phyloP scores from a whole-genome alignment of 768 basidiomycete genomes.

The Tulasnella sp. region DNA sequence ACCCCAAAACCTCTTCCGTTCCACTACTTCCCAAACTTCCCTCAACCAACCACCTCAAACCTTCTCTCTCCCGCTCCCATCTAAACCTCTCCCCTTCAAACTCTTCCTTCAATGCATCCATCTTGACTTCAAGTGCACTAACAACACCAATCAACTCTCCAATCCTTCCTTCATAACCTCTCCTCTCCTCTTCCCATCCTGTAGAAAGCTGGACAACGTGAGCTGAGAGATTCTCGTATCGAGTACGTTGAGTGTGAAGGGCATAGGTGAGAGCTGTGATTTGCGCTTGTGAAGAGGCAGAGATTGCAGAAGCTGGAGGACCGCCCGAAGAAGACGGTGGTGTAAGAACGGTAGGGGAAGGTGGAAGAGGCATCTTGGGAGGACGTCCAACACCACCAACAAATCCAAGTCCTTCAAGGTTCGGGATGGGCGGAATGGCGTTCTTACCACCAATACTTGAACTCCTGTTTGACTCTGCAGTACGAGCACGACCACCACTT shows the following conservation, averaged over 20 bases:
- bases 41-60: constrained; percentile 9
- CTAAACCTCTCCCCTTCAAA: constrained; percentile 8
- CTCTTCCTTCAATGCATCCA: neutral
- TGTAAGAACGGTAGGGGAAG: too few relatives aligned
- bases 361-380: neutral
- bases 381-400: too few relatives aligned
- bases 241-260: constrained; percentile 9
- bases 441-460: too few relatives aligned
- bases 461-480: too few relatives aligned
- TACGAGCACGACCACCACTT: too few relatives aligned
- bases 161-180: constrained; percentile 3
- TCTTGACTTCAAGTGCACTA: neutral
- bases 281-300: constrained; percentile 4
- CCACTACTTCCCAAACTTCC: neutral
- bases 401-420: too few relatives aligned
- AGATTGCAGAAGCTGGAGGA: neutral
- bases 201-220: constrained; percentile 4
- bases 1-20: neutral
- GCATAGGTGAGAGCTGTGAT: constrained; percentile 13
- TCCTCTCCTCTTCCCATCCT: neutral
- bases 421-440: too few relatives aligned
- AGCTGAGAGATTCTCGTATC: constrained; percentile 1
- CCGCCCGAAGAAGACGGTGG: too few relatives aligned
- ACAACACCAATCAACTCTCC: neutral
- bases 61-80: constrained; percentile 15